Conservation (phyloP, 805 yeast genomes). For the Metschnikowia vanudenii region DNA sequence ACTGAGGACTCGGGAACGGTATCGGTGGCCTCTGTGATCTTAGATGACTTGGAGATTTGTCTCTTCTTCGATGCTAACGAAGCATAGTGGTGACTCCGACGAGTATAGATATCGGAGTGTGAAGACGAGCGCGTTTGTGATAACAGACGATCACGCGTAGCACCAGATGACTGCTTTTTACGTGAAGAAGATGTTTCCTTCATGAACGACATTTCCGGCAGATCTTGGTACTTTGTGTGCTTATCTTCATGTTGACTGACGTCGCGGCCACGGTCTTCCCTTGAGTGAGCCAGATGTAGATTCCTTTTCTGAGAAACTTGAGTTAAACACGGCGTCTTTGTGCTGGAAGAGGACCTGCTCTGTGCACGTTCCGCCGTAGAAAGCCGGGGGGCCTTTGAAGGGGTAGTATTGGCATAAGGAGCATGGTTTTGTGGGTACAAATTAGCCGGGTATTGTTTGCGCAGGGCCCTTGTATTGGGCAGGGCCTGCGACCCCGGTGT, state of each 20-base stretch:
- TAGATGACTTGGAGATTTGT: slow-evolving; percentile 4
- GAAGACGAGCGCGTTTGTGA: slow-evolving; percentile 13
- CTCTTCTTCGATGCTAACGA: slow-evolving; percentile 14
- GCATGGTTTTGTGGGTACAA: slow-evolving; percentile 10
- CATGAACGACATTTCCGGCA: slow-evolving; percentile 37
- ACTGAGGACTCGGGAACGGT: not conserved
- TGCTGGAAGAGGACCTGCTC: slow-evolving; percentile 9
- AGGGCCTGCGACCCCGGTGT: not conserved
- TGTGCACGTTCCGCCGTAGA: slow-evolving; percentile 26
- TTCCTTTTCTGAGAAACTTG: slow-evolving; percentile 14
- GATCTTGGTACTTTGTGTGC: slow-evolving; percentile 12
- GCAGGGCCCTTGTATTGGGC: slow-evolving; percentile 5
- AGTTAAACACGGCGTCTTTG: slow-evolving; percentile 1
- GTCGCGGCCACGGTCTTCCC: slow-evolving; percentile 2
- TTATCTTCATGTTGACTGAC: slow-evolving; percentile 5
- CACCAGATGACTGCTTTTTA: slow-evolving; percentile 24
- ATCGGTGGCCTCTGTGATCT: slow-evolving; percentile 1
- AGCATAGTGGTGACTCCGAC: slow-evolving; percentile 11
- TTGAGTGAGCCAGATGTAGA: slow-evolving; percentile 9
- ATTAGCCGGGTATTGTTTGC: slow-evolving; percentile 13
- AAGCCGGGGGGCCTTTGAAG: slow-evolving; percentile 20
- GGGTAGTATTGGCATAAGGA: slow-evolving; percentile 16
- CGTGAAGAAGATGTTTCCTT: slow-evolving; percentile 39
- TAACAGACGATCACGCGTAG: not conserved
- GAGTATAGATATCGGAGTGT: slow-evolving; percentile 15